Evolutionary conservation across 2,329 filamentous ascomycete genomes (phyloP).

Genomic region (Hypoxylon sp.): DNA sequence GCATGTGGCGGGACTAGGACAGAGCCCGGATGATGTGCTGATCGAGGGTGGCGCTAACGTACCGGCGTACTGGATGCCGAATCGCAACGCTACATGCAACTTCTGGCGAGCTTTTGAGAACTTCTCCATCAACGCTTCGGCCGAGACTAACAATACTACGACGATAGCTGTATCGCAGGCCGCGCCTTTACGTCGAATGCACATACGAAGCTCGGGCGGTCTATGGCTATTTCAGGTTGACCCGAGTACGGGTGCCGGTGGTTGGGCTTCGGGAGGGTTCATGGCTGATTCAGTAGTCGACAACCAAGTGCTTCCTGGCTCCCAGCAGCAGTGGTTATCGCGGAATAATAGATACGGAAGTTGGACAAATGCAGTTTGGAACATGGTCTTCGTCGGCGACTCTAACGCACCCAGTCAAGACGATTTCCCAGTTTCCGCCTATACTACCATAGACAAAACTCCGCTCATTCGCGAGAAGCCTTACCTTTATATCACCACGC

Average conservation of each 20-base stretch:
- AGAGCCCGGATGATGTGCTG: conserved; percentile 44
- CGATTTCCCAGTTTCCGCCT: conserved; percentile 42
- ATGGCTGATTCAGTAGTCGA: conserved; percentile 48
- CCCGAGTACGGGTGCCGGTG: conserved; percentile 43
- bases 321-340: conserved; percentile 49
- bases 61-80: conserved; percentile 48
- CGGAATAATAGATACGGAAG: conserved; percentile 47
- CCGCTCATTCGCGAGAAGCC: conserved; percentile 48
- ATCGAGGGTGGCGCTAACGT: conserved; percentile 48
- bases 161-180: conserved; percentile 49
- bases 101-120: conserved; percentile 49
- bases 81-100: conserved; percentile 48
- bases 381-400: conserved; percentile 49
- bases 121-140: conserved; percentile 45
- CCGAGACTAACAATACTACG: conserved; percentile 45
- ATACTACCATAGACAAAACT: conserved; percentile 45
- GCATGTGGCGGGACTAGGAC: conserved; percentile 45
- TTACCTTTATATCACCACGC: conserved; percentile 40
- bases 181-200: conserved; percentile 45
- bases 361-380: conserved; percentile 49
- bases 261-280: conserved; percentile 48
- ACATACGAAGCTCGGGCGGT: conserved; percentile 44
- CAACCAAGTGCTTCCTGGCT: conserved; percentile 45
- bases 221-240: conserved; percentile 49
- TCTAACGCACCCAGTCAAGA: conserved; percentile 41